Evolutionary conservation across 2,329 filamentous ascomycete genomes (phyloP), one percentile per base, ranked within the genome.

Genomic region (Neonectria ditissima): DNA sequence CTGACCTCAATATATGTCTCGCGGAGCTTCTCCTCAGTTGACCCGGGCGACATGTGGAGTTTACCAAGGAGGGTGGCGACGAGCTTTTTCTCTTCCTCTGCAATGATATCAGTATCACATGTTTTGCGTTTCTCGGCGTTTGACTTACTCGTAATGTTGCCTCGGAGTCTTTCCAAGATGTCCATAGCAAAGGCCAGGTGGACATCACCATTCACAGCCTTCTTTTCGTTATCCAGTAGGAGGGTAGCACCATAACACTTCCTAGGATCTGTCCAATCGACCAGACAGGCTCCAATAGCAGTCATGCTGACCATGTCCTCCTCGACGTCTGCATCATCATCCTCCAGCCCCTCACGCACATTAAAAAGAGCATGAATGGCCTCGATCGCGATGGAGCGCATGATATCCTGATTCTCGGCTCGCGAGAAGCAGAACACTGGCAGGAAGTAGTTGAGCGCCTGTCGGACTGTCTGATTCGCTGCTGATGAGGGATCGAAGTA

Each of bases 241-340:
- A 80, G 71, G 5, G 79, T 82, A 68, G 81, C 84, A 60, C 77
- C 85, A 79, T 80, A 92, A 80, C 81, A 92, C 77, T 97, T 94
- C 53, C 95, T 85, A 39, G 94, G 94, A 77, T 98, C 95, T 0
- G 95, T 98, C 96, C 95, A 98, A 76, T 98, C 95, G 1, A 94
- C 88, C 8, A 98, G 81, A 73, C 94, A 95, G 3, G 92, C 89
- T 1, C 92, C 93, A 62, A 97, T 92, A 3, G 90, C 87, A 45
- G 88, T 86, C 68, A 97, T 86, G 70, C 90, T 89, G 9, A 95
- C 92, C 89, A 97, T 94, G 68, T 89, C 90, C 62, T 92, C 91
- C 39, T 87, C 87, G 11, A 92, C 88, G 54, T 93, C 92, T 18
- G 90, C 89, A 52, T 92, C 91, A 32, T 92, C 91, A 45, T 92